Base-by-base conservation (phyloP, 257 asterid species). In the Anisodus tanguticus region DNA sequence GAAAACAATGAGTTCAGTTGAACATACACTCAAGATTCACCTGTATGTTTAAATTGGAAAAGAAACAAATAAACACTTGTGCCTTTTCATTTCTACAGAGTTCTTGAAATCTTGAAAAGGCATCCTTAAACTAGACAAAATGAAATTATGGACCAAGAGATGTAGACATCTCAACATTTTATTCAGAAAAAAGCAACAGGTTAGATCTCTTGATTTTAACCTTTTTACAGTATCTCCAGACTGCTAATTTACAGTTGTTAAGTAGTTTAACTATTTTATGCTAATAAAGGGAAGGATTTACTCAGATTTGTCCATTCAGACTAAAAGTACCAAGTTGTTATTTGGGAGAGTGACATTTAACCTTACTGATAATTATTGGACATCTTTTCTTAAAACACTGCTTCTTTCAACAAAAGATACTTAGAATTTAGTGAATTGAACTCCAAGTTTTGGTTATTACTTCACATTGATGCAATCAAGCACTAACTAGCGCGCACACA, bases 401-500 rank as follows among this genome's bases (percentile, higher is more conserved):
- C 86, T 80, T 91, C 89, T 86, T 82, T 66, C 89, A 78, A 16
- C 84, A 82, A 80, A 92, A 91, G 93, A 87, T 86, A 90, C 89
- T 87, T 86, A 87, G 53, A 82, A 87, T 79, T 55, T 51, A 90
- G 86, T 91, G 89, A 87, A 92, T 92, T 94, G 84, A 91, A 92
- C 93, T 94, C 98, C 94, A 92, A 91, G 92, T 86, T 79, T 82
- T 84, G 83, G 68, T 19, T 64, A 17, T 85, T 83, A 87, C 93
- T 89, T 90, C 78, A 62, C 60, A 85, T 70, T 59, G 79, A 62
- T 86, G 89, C 91, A 87, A 89, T 26, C 89, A 80, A 35, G 79
- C 43, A 47, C 37, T 66, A 17, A 51, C 31, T 54, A n/a, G 83
- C 68, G 77, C 47, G 82, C 82, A 22, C 26, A 22, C 26, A 79